A percentile compares a stretch with the other conserved stretches of the same genome.
Evolutionary conservation across 1,284 basidiomycete genomes (phyloP).

Genomic region (Austroboletus niveus): DNA sequence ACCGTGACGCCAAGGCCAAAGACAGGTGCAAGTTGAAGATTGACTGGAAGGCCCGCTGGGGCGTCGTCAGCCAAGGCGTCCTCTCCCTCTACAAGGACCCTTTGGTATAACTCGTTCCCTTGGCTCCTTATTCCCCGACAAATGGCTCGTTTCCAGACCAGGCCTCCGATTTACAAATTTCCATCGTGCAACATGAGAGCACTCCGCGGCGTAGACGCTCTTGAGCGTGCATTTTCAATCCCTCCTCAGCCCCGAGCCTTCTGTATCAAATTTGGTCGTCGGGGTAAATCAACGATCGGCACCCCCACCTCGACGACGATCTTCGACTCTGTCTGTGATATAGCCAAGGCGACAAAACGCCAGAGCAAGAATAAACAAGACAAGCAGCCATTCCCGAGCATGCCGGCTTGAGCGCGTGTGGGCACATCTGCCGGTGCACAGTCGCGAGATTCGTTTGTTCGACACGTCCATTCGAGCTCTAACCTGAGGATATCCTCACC

Average conservation of each 20-base stretch:
- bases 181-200: constrained; percentile 32
- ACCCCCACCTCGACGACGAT: constrained; percentile 20
- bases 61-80: too few species aligned
- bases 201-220: constrained; percentile 26
- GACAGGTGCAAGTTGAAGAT: too few species aligned
- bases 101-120: too few species aligned
- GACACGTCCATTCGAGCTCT: constrained; percentile 22
- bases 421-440: too few species aligned
- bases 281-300: constrained; percentile 21
- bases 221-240: too few species aligned
- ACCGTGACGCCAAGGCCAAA: too few species aligned
- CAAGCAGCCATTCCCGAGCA: background rate
- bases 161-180: constrained; percentile 41
- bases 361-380: constrained; percentile 10
- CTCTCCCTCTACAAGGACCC: too few species aligned
- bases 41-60: too few species aligned
- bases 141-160: too few species aligned
- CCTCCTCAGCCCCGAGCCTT: constrained; percentile 31
- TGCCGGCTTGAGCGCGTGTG: constrained; percentile 12
- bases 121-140: too few species aligned
- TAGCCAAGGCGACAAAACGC: background rate
- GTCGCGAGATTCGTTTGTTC: too few species aligned
- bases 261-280: constrained; percentile 48
- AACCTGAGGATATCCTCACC: constrained; percentile 21
- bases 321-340: constrained; percentile 23